A percentile compares a stretch with the other conserved stretches of the same genome.
Evolutionary conservation across 306 rosid species (phyloP).

Genomic region (Gillenia trifoliata): DNA sequence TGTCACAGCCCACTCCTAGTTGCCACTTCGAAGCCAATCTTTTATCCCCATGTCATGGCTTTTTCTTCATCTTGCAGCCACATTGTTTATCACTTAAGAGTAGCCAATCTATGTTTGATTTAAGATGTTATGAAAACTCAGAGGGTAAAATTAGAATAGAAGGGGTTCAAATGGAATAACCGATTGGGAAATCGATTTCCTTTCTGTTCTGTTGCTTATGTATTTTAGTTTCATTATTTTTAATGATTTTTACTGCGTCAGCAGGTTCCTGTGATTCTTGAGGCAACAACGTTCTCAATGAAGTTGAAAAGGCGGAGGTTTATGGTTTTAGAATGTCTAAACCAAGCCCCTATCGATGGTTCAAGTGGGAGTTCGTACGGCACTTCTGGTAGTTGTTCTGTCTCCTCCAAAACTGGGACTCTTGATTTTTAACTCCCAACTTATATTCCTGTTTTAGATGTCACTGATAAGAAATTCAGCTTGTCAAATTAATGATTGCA

Average conservation of each 20-base stretch:
- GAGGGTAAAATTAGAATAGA: background rate
- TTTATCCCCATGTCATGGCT: too few relatives aligned
- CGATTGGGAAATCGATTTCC: background rate
- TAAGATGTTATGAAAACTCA: background rate
- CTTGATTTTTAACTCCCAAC: conserved; percentile 56
- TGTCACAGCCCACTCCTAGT: too few relatives aligned
- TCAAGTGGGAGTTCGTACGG: conserved; percentile 74
- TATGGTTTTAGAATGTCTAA: conserved; percentile 78
- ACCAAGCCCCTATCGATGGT: conserved; percentile 82
- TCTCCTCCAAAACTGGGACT: conserved; percentile 47
- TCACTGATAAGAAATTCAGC: background rate
- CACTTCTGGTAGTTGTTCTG: conserved; percentile 67
- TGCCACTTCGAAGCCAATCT: too few relatives aligned
- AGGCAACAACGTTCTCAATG: conserved; percentile 69
- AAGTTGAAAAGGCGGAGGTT: conserved; percentile 73
- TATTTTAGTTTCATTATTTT: background rate
- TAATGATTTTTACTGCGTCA: conserved; percentile 3
- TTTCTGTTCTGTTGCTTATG: background rate
- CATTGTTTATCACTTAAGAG: too few relatives aligned
- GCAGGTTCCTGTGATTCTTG: conserved; percentile 80
- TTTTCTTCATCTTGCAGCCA: too few relatives aligned
- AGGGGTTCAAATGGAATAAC: too few relatives aligned
- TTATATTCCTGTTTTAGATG: background rate
- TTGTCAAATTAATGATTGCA: background rate
- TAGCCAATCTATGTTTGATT: too few relatives aligned